phyloP scores from a whole-genome alignment of 805 yeast species.

The Yarrowia sp. region DNA sequence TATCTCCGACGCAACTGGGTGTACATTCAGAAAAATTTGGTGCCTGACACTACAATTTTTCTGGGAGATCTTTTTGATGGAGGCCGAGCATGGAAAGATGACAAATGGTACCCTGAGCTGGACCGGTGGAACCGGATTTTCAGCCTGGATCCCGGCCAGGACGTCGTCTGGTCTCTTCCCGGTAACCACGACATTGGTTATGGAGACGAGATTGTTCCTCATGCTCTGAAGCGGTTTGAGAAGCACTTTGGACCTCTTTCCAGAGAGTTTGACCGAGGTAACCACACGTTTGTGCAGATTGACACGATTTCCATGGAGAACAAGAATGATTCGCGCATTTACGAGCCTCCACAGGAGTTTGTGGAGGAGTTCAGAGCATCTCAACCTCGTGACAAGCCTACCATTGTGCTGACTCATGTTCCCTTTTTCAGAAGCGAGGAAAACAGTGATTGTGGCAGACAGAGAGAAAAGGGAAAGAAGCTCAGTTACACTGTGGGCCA shows the following conservation, averaged over 20 bases:
- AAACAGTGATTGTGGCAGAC: conserved; percentile 59
- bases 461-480: conserved; percentile 60
- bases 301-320: conserved; percentile 84
- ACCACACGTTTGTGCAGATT: conserved; percentile 69
- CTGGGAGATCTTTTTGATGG: conserved; percentile 95
- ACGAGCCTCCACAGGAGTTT: conserved; percentile 50
- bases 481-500: conserved; percentile 73
- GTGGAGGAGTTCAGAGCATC: conserved; percentile 41
- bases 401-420: conserved; percentile 77
- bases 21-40: conserved; percentile 51
- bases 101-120: conserved; percentile 66
- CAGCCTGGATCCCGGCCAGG: conserved; percentile 49
- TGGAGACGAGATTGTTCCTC: conserved; percentile 63
- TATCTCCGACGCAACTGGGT: conserved; percentile 76
- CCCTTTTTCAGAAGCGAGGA: conserved; percentile 65
- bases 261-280: conserved; percentile 52
- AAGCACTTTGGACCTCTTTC: conserved; percentile 70
- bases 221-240: conserved; percentile 60
- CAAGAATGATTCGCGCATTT: conserved; percentile 45
- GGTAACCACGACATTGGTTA: conserved; percentile 98
- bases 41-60: conserved; percentile 74
- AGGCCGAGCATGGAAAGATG: conserved; percentile 79
- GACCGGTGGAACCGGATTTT: conserved; percentile 65
- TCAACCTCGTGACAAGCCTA: conserved; percentile 42
- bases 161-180: conserved; percentile 52